Conservation (phyloP, 176 grass and related monocot genomes). For the Aechmea fasciata region DNA sequence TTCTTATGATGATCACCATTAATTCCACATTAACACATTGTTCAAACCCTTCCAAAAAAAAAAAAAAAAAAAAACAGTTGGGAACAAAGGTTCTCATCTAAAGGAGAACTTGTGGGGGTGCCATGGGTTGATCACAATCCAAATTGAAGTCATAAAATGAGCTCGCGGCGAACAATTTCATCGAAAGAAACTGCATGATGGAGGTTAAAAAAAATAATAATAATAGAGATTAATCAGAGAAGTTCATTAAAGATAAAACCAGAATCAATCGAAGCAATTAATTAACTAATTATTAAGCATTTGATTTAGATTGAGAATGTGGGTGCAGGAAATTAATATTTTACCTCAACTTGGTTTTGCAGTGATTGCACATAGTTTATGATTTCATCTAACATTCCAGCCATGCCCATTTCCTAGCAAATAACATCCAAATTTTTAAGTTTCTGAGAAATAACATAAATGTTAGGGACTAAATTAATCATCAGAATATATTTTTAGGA, state of each 20-base stretch:
- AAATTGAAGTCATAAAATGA: slow-evolving; percentile 13
- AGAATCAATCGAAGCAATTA: background rate
- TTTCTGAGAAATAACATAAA: background rate
- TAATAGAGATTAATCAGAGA: background rate
- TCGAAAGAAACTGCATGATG: slow-evolving; percentile 16
- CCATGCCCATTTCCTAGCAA: slow-evolving; percentile 21
- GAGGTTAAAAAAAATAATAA: background rate
- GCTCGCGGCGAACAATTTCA: slow-evolving; percentile 15
- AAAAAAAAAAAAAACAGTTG: no score
- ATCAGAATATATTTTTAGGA: background rate
- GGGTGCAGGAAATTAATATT: background rate
- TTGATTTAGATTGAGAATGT: background rate
- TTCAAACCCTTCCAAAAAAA: no score
- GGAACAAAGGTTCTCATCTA: no score
- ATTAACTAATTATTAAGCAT: background rate
- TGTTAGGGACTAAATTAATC: background rate
- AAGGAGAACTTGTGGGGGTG: background rate
- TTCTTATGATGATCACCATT: no score
- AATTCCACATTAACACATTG: no score
- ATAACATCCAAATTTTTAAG: background rate
- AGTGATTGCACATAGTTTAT: slow-evolving; percentile 24
- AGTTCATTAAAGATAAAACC: background rate
- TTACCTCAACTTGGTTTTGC: slow-evolving; percentile 23
- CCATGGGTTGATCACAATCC: background rate
- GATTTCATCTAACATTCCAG: slow-evolving; percentile 17